Evolutionary conservation across 2,329 filamentous ascomycete species (phyloP).

Genomic region (Westerdykella sp.): DNA sequence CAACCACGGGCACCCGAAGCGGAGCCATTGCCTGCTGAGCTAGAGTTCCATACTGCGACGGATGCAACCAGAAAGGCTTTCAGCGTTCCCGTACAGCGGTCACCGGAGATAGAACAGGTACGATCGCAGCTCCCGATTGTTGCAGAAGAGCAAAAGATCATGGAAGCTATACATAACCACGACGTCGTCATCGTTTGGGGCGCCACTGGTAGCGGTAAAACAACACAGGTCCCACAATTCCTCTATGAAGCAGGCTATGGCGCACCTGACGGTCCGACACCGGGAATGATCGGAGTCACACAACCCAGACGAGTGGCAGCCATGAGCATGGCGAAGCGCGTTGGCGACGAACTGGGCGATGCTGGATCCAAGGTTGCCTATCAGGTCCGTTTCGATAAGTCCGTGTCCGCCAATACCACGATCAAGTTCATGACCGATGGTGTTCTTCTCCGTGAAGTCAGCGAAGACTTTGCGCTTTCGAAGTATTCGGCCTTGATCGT

Average conservation of each 20-base stretch:
- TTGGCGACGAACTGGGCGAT: conserved; percentile 75
- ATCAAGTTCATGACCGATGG: conserved; percentile 99
- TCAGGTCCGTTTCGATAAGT: conserved; percentile 88
- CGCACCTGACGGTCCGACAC: conserved; percentile 66
- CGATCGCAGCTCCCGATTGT: conserved; percentile 81
- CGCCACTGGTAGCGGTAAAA: conserved; percentile 94
- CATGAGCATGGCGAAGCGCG: conserved; percentile 92
- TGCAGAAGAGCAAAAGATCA: conserved; percentile 91
- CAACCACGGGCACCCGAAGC: conserved; percentile 61
- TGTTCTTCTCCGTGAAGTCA: conserved; percentile 84
- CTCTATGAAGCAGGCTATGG: conserved; percentile 92
- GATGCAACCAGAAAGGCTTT: conserved; percentile 65
- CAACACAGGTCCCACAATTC: conserved; percentile 95
- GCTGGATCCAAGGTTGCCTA: conserved; percentile 76
- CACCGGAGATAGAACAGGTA: conserved; percentile 67
- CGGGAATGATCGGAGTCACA: conserved; percentile 90
- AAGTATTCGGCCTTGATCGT: conserved; percentile 94
- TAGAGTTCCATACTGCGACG: conserved; percentile 51
- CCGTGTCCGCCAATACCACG: conserved; percentile 69
- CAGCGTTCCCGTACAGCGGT: conserved; percentile 64
- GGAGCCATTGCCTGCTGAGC: conserved; percentile 63
- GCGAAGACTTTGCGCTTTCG: conserved; percentile 76
- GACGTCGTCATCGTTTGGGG: conserved; percentile 87
- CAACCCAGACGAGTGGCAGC: conserved; percentile 92
- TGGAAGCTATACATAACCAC: conserved; percentile 95